These are phyloP conservation scores for Mycena alexandri DNA, from an alignment of 768 basidiomycete genomes.

Conservation along the genomic window DNA sequence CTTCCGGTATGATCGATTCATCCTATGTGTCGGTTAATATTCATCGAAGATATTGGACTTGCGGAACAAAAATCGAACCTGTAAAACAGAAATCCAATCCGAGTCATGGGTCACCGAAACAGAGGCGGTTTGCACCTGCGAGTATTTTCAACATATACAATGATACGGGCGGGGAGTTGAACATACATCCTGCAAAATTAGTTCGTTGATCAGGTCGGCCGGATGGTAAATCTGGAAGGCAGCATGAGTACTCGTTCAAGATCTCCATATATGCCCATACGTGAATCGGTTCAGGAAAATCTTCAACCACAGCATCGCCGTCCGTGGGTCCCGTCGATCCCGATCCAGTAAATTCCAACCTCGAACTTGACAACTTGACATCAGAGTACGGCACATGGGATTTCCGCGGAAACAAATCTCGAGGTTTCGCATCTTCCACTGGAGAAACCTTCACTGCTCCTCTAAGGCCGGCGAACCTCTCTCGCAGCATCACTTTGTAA, in stretches of 20 bases:
- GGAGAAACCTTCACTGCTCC: conserved; percentile 9
- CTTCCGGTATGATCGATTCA: not conserved
- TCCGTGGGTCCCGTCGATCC: not conserved
- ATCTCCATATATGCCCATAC: not conserved
- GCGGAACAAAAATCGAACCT: not conserved
- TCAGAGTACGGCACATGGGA: conserved; percentile 4
- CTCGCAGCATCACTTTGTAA: conserved; percentile 15
- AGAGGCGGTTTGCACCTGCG: not conserved
- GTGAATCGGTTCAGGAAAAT: not conserved
- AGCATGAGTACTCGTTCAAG: not conserved
- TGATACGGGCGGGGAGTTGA: not conserved
- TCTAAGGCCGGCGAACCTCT: conserved; percentile 4
- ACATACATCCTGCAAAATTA: conserved; percentile 2
- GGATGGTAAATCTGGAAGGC: conserved; percentile 14
- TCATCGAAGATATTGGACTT: not conserved
- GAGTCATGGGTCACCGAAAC: conserved; percentile 10
- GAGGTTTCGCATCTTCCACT: conserved; percentile 11
- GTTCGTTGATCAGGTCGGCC: conserved; percentile 2
- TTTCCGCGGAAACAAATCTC: not conserved
- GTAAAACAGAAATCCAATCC: not conserved
- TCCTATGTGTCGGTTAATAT: not conserved
- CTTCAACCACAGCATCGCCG: not conserved
- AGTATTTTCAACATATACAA: not conserved
- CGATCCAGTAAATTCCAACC: not conserved
- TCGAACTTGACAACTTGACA: not conserved